Percentiles rank a stretch among this genome's conserved stretches.
Evolutionary conservation across 441 rosid species (phyloP).

Genomic region (Adansonia madagascariensis): DNA sequence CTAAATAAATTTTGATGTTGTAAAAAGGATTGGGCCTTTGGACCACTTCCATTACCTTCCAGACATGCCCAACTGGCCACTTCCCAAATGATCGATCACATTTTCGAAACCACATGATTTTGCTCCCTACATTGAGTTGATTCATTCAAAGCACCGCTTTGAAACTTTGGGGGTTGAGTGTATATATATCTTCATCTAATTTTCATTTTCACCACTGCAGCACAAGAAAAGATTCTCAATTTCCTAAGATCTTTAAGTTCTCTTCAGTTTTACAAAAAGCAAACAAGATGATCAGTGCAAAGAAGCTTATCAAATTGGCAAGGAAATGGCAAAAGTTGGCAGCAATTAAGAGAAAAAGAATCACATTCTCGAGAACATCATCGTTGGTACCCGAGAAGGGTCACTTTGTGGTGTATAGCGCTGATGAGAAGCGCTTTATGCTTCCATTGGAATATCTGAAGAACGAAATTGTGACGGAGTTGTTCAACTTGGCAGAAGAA

Average conservation of each 20-base stretch:
- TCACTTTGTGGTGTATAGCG: slow-evolving; percentile 41
- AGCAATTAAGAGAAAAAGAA: slow-evolving; percentile 15
- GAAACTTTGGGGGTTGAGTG: background rate
- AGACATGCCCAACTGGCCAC: slow-evolving; percentile 7
- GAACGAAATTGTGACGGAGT: slow-evolving; percentile 23
- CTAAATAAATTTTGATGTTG: background rate
- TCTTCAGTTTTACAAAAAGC: background rate
- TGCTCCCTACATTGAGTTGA: background rate
- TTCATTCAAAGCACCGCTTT: background rate
- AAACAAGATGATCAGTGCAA: slow-evolving; percentile 23
- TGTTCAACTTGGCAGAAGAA: slow-evolving; percentile 34
- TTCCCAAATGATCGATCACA: background rate
- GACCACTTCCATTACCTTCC: background rate
- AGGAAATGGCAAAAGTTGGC: slow-evolving; percentile 35
- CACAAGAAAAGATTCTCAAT: background rate
- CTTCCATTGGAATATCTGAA: slow-evolving; percentile 30
- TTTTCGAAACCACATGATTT: slow-evolving; percentile 10
- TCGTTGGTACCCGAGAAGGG: slow-evolving; percentile 34
- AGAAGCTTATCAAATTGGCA: slow-evolving; percentile 30
- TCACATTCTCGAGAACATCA: slow-evolving; percentile 17
- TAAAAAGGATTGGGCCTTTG: background rate
- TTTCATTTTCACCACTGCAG: background rate
- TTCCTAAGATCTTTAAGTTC: background rate
- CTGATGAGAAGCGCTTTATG: slow-evolving; percentile 29
- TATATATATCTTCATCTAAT: background rate